phyloP scores from a whole-genome alignment of 371 early-diverging fungal species.

The Haplosporangium sp. region DNA sequence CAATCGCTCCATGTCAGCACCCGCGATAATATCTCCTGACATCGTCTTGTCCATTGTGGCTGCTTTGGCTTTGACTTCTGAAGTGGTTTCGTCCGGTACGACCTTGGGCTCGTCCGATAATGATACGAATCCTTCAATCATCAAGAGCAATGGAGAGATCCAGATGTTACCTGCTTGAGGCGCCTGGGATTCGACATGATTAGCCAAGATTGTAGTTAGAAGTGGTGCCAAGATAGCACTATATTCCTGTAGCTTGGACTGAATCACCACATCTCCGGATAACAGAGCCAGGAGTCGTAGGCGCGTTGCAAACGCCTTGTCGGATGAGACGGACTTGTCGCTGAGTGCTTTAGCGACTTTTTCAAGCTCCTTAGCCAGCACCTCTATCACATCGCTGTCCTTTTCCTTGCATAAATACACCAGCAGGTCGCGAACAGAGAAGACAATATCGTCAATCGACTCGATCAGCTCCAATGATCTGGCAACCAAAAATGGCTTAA shows the following conservation, averaged over 20 bases:
- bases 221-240: slow-evolving; percentile 54
- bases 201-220: slow-evolving; percentile 61
- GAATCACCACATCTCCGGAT: slow-evolving; percentile 66
- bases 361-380: slow-evolving; percentile 40
- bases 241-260: slow-evolving; percentile 59
- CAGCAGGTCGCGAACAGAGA: slow-evolving; percentile 77
- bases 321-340: slow-evolving; percentile 17
- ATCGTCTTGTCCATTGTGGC: slow-evolving; percentile 45
- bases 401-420: slow-evolving; percentile 61
- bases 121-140: slow-evolving; percentile 75
- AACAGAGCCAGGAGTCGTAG: slow-evolving; percentile 76
- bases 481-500: slow-evolving; percentile 63
- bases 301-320: slow-evolving; percentile 58
- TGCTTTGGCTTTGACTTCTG: slow-evolving; percentile 46
- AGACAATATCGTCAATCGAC: slow-evolving; percentile 72
- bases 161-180: slow-evolving; percentile 61
- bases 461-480: slow-evolving; percentile 71
- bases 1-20: slow-evolving; percentile 56
- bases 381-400: slow-evolving; percentile 60
- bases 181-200: slow-evolving; percentile 11
- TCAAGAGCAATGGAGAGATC: slow-evolving; percentile 73
- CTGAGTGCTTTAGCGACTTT: slow-evolving; percentile 16
- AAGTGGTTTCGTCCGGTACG: slow-evolving; percentile 47
- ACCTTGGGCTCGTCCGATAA: slow-evolving; percentile 71
- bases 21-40: slow-evolving; percentile 44